Percentiles rank a stretch among this genome's conserved stretches.
phyloP scores from a whole-genome alignment of 345 rosid genomes.

The Salix purpurea region DNA sequence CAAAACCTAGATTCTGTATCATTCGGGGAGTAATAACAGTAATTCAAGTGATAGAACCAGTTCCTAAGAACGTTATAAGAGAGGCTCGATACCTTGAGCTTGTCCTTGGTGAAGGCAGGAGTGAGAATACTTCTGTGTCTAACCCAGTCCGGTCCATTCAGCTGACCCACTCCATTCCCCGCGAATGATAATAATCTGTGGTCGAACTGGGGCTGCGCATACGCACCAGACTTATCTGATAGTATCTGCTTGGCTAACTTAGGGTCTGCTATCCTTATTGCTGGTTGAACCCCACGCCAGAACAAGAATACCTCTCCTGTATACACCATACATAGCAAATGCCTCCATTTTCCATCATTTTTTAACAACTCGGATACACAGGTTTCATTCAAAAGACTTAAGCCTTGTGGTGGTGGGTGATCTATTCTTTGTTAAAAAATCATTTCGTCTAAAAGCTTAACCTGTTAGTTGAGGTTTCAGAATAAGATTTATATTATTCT shows the following conservation, averaged over 20 bases:
- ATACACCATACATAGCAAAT: background rate
- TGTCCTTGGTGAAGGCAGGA: constrained; percentile 81
- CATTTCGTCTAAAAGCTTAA: no score
- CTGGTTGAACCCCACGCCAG: constrained; percentile 74
- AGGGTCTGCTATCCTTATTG: constrained; percentile 67
- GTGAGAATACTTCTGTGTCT: constrained; percentile 68
- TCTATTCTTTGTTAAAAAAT: no score
- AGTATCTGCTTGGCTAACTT: constrained; percentile 74
- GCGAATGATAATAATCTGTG: constrained; percentile 54
- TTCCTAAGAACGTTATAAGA: background rate
- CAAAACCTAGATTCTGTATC: no score
- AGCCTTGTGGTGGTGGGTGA: no score
- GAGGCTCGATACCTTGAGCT: constrained; percentile 56
- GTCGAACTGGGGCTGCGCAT: constrained; percentile 51
- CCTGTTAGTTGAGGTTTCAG: no score
- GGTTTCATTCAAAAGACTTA: no score
- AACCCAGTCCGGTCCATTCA: constrained; percentile 59
- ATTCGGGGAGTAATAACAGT: no score
- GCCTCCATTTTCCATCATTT: background rate
- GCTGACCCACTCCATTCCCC: constrained; percentile 69
- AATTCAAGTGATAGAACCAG: no score
- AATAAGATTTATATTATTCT: no score
- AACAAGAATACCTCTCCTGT: constrained; percentile 70
- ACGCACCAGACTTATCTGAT: constrained; percentile 61
- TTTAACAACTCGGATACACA: no score